phyloP scores from a whole-genome alignment of 345 rosid species.

The Brassica napus region Da-Ae NC_063439.1:25721001-25721500 shows the following conservation, averaged over 20 bases:
- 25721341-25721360: not conserved
- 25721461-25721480: not conserved
- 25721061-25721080: slow-evolving; percentile 56
- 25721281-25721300: not conserved
- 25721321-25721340: not conserved
- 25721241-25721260: too few relatives aligned
- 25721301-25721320: not conserved
- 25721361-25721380: not conserved
- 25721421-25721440: not conserved
- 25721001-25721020: slow-evolving; percentile 89
- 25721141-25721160: slow-evolving; percentile 37
- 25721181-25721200: slow-evolving; percentile 48
- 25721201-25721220: slow-evolving; percentile 81
- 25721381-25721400: not conserved
- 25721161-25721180: slow-evolving; percentile 55
- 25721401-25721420: not conserved
- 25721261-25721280: not conserved
- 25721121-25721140: slow-evolving; percentile 39
- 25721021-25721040: slow-evolving; percentile 60
- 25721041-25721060: slow-evolving; percentile 53
- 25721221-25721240: slow-evolving; percentile 18
- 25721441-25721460: not conserved
- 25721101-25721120: slow-evolving; percentile 53
- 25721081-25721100: slow-evolving; percentile 42
- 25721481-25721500: too few relatives aligned